These are phyloP conservation scores for Physcomitrellopsis africana DNA, from an alignment of 225 moss, liverwort and hornwort species.

Conservation along the genomic window DNA sequence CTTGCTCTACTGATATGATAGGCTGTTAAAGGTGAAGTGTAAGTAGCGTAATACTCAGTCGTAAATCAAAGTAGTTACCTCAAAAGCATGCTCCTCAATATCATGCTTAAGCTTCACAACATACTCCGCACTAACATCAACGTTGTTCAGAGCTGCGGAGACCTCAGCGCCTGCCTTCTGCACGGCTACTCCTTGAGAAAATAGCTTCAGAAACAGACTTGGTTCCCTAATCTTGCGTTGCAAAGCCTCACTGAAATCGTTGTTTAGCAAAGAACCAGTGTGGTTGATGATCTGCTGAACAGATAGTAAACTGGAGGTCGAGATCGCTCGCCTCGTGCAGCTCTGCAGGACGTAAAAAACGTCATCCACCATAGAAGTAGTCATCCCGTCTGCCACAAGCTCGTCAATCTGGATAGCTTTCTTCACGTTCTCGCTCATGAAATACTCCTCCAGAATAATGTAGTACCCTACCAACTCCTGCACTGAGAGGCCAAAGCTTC, in stretches of 20 bases:
- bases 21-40: neutral
- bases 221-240: constrained; percentile 85
- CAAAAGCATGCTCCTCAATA: constrained; percentile 81
- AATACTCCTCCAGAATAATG: constrained; percentile 82
- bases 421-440: constrained; percentile 93
- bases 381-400: constrained; percentile 85
- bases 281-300: constrained; percentile 75
- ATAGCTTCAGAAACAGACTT: constrained; percentile 75
- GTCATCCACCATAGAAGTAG: constrained; percentile 96
- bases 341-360: constrained; percentile 96
- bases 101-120: constrained; percentile 94
- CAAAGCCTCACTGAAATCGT: constrained; percentile 91
- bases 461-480: constrained; percentile 91
- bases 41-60: neutral
- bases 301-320: constrained; percentile 62
- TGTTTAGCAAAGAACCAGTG: constrained; percentile 72
- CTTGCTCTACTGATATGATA: neutral
- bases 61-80: constrained; percentile 45
- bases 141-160: constrained; percentile 88
- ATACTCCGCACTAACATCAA: constrained; percentile 93
- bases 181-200: constrained; percentile 67
- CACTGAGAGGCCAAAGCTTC: constrained; percentile 40
- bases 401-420: constrained; percentile 97
- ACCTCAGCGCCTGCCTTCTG: constrained; percentile 65
- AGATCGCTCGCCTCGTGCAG: constrained; percentile 70